Evolutionary conservation across 169 alveolate species (phyloP).

Genomic region (Cystoisospora suis): DNA sequence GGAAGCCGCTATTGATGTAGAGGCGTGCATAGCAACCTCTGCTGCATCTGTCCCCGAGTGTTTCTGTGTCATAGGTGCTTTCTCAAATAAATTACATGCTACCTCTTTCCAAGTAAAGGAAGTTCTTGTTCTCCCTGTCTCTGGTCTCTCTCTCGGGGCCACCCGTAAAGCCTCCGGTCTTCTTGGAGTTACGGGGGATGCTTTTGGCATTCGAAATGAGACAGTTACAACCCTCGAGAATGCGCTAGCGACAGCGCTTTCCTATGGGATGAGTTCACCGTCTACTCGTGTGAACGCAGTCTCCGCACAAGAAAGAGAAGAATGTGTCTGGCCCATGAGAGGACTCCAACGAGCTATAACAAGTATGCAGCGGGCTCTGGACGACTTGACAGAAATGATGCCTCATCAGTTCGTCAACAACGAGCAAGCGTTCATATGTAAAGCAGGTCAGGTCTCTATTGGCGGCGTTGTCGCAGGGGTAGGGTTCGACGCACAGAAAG

Average conservation of each 20-base stretch:
- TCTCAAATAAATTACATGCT: background rate
- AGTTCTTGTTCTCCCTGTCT: background rate
- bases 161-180: background rate
- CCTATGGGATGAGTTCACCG: background rate
- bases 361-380: background rate
- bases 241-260: background rate
- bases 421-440: background rate
- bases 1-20: background rate
- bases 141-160: background rate
- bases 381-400: background rate
- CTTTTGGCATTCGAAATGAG: slow-evolving; percentile 5
- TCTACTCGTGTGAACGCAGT: no score
- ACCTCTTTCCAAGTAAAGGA: slow-evolving; percentile 9
- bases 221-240: background rate
- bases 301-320: no score
- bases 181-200: slow-evolving; percentile 18
- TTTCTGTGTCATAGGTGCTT: slow-evolving; percentile 1
- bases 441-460: background rate
- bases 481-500: background rate
- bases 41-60: background rate
- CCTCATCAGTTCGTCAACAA: slow-evolving; percentile 14
- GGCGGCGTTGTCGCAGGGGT: slow-evolving; percentile 1
- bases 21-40: background rate
- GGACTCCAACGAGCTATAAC: background rate
- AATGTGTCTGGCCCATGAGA: no score